A percentile compares a stretch with the other conserved stretches of the same genome.
These are phyloP conservation scores for Eustoma russellianum DNA, from an alignment of 257 asterid species.

Conservation along the genomic window DNA sequence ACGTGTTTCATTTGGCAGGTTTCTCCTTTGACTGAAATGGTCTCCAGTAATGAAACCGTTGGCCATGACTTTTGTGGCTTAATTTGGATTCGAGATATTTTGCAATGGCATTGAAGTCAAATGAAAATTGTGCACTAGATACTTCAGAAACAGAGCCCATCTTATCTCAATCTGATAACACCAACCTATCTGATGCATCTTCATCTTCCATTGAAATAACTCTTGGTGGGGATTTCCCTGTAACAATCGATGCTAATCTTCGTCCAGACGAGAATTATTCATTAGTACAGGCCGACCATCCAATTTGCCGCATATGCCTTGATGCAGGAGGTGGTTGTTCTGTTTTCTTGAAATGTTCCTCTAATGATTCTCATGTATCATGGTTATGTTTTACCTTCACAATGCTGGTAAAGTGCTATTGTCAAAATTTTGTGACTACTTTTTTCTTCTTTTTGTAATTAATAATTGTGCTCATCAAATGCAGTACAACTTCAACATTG, in stretches of 20 bases:
- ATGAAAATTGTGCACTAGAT: conserved; percentile 57
- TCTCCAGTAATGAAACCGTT: conserved; percentile 17
- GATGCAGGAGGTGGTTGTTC: conserved; percentile 55
- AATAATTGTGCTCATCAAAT: not conserved
- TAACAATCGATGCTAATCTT: conserved; percentile 28
- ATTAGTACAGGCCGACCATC: conserved; percentile 61
- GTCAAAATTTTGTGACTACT: conserved; percentile 7
- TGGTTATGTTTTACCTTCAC: no score
- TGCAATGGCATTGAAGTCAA: conserved; percentile 64
- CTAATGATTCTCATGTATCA: no score
- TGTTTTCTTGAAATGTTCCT: no score
- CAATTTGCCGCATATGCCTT: conserved; percentile 95
- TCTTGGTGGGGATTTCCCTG: conserved; percentile 47
- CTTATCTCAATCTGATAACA: conserved; percentile 37
- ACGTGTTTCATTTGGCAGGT: conserved; percentile 16
- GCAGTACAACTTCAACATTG: no score
- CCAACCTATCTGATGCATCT: conserved; percentile 46
- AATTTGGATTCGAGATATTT: conserved; percentile 27
- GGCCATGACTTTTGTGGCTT: conserved; percentile 29
- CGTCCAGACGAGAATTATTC: conserved; percentile 42
- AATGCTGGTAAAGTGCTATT: no score
- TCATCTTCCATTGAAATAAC: conserved; percentile 71
- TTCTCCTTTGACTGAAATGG: conserved; percentile 31
- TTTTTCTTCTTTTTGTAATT: not conserved
- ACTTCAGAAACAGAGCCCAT: conserved; percentile 89